A percentile compares a stretch with the other conserved stretches of the same genome.
Evolutionary conservation across 495 filamentous ascomycete genomes (phyloP).

Genomic region (Aspergillus ellipticus): DNA sequence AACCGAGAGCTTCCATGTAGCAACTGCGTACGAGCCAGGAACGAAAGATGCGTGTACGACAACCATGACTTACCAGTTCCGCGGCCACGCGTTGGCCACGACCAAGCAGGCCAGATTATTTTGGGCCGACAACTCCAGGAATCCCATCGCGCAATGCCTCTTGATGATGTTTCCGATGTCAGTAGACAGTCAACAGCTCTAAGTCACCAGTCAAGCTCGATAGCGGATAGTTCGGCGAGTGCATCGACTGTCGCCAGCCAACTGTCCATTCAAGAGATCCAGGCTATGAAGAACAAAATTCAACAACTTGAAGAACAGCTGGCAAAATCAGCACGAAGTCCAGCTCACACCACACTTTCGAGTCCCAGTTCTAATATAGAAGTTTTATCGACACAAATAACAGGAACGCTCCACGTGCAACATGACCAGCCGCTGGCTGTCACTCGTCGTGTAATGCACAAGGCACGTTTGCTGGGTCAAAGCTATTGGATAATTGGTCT

Average conservation of each 20-base stretch:
- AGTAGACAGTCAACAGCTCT: conserved; percentile 1
- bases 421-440: conserved; percentile 29
- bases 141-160: not conserved
- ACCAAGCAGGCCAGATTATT: not conserved
- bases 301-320: conserved; percentile 46
- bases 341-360: conserved; percentile 7
- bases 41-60: conserved; percentile 39
- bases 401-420: conserved; percentile 26
- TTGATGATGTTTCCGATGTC: not conserved
- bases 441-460: conserved; percentile 44
- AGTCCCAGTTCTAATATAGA: conserved; percentile 24
- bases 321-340: conserved; percentile 14
- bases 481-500: conserved; percentile 51
- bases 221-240: conserved; percentile 17
- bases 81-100: conserved; percentile 9
- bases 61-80: conserved; percentile 12
- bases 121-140: not conserved
- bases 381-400: conserved; percentile 21
- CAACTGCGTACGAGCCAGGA: conserved; percentile 47
- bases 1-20: conserved; percentile 47
- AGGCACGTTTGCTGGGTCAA: conserved; percentile 51
- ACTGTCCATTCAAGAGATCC: conserved; percentile 29
- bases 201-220: conserved; percentile 13
- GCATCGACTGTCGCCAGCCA: conserved; percentile 29
- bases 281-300: conserved; percentile 36